These are phyloP conservation scores for Panaeolus cyanescens DNA, from an alignment of 768 basidiomycete genomes.

Conservation along the genomic window DNA sequence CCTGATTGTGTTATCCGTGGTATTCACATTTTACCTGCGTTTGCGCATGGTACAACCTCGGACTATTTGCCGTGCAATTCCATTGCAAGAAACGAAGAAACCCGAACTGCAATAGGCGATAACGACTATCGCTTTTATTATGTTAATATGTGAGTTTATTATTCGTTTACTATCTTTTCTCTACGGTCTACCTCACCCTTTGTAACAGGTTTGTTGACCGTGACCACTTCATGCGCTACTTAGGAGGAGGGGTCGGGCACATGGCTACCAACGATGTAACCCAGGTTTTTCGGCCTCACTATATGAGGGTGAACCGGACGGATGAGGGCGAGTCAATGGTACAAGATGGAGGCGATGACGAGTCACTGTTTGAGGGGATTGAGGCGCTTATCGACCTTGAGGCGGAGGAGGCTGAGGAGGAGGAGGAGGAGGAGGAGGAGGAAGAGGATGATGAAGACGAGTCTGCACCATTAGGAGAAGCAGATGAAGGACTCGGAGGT, in stretches of 20 bases:
- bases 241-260: neutral
- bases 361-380: too few species aligned
- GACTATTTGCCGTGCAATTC: slow-evolving; percentile 9
- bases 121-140: slow-evolving; percentile 34
- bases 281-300: neutral
- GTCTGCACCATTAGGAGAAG: too few species aligned
- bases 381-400: too few species aligned
- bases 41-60: slow-evolving; percentile 18
- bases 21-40: slow-evolving; percentile 41
- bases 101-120: slow-evolving; percentile 9
- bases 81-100: slow-evolving; percentile 6
- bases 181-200: too few species aligned
- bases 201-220: slow-evolving; percentile 27
- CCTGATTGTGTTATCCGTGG: slow-evolving; percentile 37
- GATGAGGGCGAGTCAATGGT: too few species aligned
- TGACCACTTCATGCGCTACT: slow-evolving; percentile 36
- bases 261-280: neutral
- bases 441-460: too few species aligned
- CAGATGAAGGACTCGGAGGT: too few species aligned
- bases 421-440: too few species aligned
- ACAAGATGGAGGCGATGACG: too few species aligned
- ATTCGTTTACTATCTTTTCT: too few species aligned
- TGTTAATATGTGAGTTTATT: slow-evolving; percentile 33
- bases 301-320: too few species aligned
- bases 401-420: too few species aligned